Evolutionary conservation across 148 eudicot genomes (phyloP), one percentile per base, ranked within the genome.

Genomic region (Tetragonia tetragonoides): DNA sequence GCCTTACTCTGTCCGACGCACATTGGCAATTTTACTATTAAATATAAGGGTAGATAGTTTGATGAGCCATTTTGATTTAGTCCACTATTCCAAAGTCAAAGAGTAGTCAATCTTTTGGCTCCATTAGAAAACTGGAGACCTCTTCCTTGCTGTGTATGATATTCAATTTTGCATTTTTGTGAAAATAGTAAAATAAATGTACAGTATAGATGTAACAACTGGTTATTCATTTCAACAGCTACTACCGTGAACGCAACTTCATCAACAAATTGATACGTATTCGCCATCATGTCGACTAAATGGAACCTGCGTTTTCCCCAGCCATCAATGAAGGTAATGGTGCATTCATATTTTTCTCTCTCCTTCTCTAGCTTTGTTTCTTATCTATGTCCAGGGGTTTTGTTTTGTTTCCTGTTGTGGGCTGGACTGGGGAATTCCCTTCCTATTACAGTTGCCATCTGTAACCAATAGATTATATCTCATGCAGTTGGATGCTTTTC

Each of bases 231-330:
- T 61, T 74, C 10, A 4, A 46, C 78, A 94, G 98, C 67, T 94
- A 89, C 81, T 87, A 73, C 54, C 76, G 80, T 28, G 98, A 94
- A 82, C 87, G 91, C 68, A 44, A 83, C 12, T 89, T 94, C 79
- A 89, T 94, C 85, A 91, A 80, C 83, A 94, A 85, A 79, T 83
- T 90, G 75, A 49, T 94, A 66, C 93, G 86, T 56, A 81, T 87
- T 75, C 93, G 88, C 23, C 88, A 86, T 78, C 98, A 94, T 85
- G 81, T 83, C 67, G 98, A 94, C 83, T 94, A 89, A 68, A 75
- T 40, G 28, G 14, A 37, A 6, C 24, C 40, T 38, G 20, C 7
- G 44, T n/a, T 69, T 71, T 59, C 46, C 42, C 39, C 34, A 38
- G 37, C 64, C 81, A 17, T 79, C 38, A 41, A 66, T 38, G 62